Evolutionary conservation across 345 rosid genomes (phyloP), one percentile per base, ranked within the genome.

Genomic region (Citrus australasica): DNA sequence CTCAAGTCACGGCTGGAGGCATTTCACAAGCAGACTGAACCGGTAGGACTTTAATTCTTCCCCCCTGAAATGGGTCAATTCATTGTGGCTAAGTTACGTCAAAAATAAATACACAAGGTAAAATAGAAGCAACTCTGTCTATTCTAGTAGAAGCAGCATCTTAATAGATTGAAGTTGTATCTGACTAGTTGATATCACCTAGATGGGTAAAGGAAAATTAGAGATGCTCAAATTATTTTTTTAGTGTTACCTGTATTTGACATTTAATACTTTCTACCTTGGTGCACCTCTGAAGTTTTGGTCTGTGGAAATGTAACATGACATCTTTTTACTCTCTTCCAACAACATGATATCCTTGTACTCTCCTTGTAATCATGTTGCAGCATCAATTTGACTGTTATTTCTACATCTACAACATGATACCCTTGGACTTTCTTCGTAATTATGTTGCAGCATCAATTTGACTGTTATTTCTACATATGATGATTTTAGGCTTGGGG

Each of bases 11-110:
- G 96, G 86, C 92, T 94, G 69, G 91, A 90, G 74, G 91, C 93
- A 75, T 94, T 91, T 79, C 96, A 92, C 82, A 88, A 25, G 85
- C 94, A 92, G 88, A 94, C 96, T 76, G 87, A 94, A 84, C 96
- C 96, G 62, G 96, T 94, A 85, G 37, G 83, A 35, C 28, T 48
- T 69, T 46, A 67, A 4, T 79, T 35, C 3, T 21, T 71, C 0
- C 1, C 21, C 61, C 30, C 7, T 32, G 0, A 56, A 56, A 35
- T 30, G 64, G 35, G 25, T 55, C 19, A 25, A 71, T 71, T 53
- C 22, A 46, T 48, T 37, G 10, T 55, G 68, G 42, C 63, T 19
- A 55, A 19, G 56, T 60, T 32, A 33, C 11, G 0, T 11, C 7
- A 2, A 55, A 46, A 25, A 69, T 4, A 16, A 42, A 27, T 27